Evolutionary conservation across 139 green algal species (phyloP), one percentile per base, ranked within the genome.

Genomic region (Chlorella sp.): DNA sequence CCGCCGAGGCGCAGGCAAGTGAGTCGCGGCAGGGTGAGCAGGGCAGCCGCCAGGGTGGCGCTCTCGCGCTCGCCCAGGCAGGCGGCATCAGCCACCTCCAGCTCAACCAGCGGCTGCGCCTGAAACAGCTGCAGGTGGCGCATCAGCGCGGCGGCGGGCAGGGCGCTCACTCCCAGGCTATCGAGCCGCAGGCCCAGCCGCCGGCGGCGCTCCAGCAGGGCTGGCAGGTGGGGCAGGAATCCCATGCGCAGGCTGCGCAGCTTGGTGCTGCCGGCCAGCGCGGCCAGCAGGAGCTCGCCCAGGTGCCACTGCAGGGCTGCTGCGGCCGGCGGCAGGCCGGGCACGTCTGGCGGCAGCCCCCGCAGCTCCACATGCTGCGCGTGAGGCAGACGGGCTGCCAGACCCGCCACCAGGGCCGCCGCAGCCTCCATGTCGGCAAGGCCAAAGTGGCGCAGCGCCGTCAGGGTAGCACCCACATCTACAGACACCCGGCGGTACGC

Each of bases 191-290:
- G 55, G 21, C 28, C n/a, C 26, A 60, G 39, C 26, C 30, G 47
- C 72, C 15, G 41, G 28, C 23, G 74, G 7, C 4, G 16, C 32
- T 30, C 55, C 74, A 81, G 74, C 74, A 81, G 32, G 56, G 12
- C 7, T 21, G 74, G 32, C 74, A 70, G 30, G 55, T 81, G 74
- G 55, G 75, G 75, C 57, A 82, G 75, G 56, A 36, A 82, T 36
- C 70, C 56, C 17, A 71, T 12, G 34, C 5, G 25, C 30, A 82
- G 75, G 16, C 56, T 23, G 75, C 75, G 75, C 75, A 82, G 75
- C 32, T 60, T 34, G 57, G 16, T 20, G 75, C 75, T 82, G 56
- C 75, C 56, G 11, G 13, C 75, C 75, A 82, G 34, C 0, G 20
- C 23, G 9, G 56, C 13, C 4, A 36, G n/a, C 34, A 82, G 75